Base-by-base conservation (phyloP, 78 protist species). In the Monosiga brevicollis region DNA sequence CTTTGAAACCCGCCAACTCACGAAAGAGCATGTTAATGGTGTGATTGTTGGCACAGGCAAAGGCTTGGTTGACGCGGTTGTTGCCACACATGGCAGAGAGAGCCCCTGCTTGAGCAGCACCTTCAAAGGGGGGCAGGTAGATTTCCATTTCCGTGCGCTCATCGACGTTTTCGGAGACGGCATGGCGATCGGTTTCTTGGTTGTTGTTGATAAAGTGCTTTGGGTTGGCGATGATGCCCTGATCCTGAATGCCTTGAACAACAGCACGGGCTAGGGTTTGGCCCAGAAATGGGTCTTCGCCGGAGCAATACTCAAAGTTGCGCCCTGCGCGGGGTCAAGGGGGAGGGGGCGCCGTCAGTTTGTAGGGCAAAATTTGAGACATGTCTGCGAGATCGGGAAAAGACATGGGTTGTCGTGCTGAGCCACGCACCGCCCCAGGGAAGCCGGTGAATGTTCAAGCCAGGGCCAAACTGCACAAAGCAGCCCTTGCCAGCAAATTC, bases 71-170 rank as follows among this genome's bases (percentile, higher is more conserved):
- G 55, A 84, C 55, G 38, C 36, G 41, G 73, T 84, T 84, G 78
- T 84, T 49, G 43, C 77, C 9, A 55, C 87, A 84, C 87, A 84
- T 84, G 25, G 39, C 76, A 10, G 83, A 20, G 11, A 24, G n/a
- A 22, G 34, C 87, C 41, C 40, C 42, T 34, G 87, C 87, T 1
- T 1, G 34, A 15, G 79, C 78, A 23, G 83, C 83, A 1, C 75
- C 79, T 40, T 11, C 78, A 24, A 79, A 85, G 29, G 88, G 77
- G 3, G 78, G 83, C 34, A n/a, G n/a, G 84, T 85, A 85, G 40
- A 85, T 42, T 34, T 85, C 87, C 39, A 42, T 25, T 42, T 11
- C 83, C 38, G 87, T 78, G 1, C 87, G 83, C 79, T 85, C 87
- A 74, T 77, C 82, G 32, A 42, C 74, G 39, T 29, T 29, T 2